These are phyloP conservation scores for Macroventuria anomochaeta DNA, from an alignment of 2,329 filamentous ascomycete species.

Conservation along the genomic window DNA sequence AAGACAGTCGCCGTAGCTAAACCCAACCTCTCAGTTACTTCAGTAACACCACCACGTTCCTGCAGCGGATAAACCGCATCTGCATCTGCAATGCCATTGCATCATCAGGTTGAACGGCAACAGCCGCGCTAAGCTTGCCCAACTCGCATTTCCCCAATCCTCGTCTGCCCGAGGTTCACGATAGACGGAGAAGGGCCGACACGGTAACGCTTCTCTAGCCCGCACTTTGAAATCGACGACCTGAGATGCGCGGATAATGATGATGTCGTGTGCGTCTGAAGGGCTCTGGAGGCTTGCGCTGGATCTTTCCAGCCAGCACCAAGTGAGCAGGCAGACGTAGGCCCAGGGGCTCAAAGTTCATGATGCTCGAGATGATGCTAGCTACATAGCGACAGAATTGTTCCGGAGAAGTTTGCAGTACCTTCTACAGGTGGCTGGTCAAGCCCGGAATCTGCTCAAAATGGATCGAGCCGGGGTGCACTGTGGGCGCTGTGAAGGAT, in stretches of 20 bases:
- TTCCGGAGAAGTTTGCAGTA: constrained; percentile 5
- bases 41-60: background rate
- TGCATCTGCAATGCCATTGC: background rate
- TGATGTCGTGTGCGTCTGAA: constrained; percentile 15
- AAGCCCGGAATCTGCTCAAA: background rate
- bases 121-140: constrained; percentile 4
- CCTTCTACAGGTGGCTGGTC: constrained; percentile 4
- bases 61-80: background rate
- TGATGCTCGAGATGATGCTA: constrained; percentile 3
- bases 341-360: background rate
- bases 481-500: constrained; percentile 8
- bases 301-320: background rate
- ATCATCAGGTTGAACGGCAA: background rate
- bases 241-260: background rate
- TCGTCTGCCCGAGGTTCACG: constrained; percentile 2
- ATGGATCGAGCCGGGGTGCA: constrained; percentile 5
- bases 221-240: constrained; percentile 10
- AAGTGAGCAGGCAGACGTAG: constrained; percentile 1
- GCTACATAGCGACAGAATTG: background rate
- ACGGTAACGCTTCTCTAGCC: constrained; percentile 7
- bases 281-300: constrained; percentile 3
- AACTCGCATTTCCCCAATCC: background rate
- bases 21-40: background rate
- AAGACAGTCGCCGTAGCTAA: background rate
- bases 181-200: constrained; percentile 13